phyloP scores from a whole-genome alignment of 208 protist species.

The Porcisia deanei region DNA sequence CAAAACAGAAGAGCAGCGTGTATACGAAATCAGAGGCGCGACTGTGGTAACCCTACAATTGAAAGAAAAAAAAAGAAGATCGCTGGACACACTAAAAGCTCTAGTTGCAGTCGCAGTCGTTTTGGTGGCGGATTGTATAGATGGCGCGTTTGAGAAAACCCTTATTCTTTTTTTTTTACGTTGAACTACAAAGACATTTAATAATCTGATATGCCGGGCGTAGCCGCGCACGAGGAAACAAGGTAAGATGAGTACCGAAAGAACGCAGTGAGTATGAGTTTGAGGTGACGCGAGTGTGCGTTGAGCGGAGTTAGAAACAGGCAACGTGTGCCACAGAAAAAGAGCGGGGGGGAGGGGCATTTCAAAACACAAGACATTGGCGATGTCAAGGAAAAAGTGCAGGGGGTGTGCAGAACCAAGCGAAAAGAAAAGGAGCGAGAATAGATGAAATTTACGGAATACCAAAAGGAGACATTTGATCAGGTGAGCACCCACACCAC shows the following conservation, averaged over 20 bases:
- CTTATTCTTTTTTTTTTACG: background rate
- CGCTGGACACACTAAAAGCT: background rate
- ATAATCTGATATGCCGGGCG: background rate
- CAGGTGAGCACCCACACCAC: no score
- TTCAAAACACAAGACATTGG: no score
- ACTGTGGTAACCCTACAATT: background rate
- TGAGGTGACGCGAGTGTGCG: background rate
- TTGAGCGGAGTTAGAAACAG: background rate
- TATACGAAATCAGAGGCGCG: background rate
- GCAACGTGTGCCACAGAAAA: background rate
- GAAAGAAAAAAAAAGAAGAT: background rate
- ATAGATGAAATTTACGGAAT: background rate
- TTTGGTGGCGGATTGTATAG: background rate
- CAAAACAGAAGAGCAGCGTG: background rate
- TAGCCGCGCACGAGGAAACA: background rate
- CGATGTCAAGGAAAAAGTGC: background rate
- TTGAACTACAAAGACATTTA: no score
- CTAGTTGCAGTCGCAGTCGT: background rate
- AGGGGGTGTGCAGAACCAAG: background rate
- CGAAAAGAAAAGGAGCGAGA: slow-evolving; percentile 1
- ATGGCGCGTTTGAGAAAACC: slow-evolving; percentile 6
- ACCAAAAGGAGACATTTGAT: no score
- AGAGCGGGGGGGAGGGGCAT: no score
- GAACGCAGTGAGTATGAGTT: background rate
- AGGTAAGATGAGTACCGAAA: background rate